Base-by-base conservation (phyloP, 1,284 basidiomycete species). In the Ustilago bromivora region DNA sequence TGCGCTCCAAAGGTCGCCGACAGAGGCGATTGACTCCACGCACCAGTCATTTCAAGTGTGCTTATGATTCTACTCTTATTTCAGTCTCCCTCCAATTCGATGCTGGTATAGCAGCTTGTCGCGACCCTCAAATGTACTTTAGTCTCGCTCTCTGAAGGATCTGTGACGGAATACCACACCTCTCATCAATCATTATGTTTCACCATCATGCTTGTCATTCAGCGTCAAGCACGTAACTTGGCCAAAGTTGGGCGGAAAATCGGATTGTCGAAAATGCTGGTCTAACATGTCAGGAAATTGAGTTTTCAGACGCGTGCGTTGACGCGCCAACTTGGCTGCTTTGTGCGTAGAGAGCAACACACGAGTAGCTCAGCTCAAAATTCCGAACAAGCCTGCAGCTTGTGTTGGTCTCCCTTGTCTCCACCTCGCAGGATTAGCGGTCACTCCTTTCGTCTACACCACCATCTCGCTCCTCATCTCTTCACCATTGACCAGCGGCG, bases 261-360 rank as follows among this genome's bases (percentile, higher is more conserved):
- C 31, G 36, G 35, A 36, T 54, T 11, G 49, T 19, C 46, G 46
- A 47, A 17, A 52, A 31, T 52, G 28, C 17, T 15, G 31, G 52
- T 41, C n/a, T 38, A 38, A 56, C 55, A 56, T 6, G 6, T 15
- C 23, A 12, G n/a, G 9, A 35, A 15, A 5, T 31, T 23, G 9
- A 38, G 3, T 3, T 4, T 41, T 19, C 3, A 13, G 23, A 41
- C 32, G 38, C 58, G 58, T 38, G 58, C 36, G 58, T 61, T 53
- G 58, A 61, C 58, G 58, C 58, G 58, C 57, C 46, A 13, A 15
- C 40, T 13, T 41, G 11, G 40, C 40, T 17, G 10, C 13, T 11
- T 47, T 35, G 38, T 34, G 58, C 49, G 23, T 40, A 15, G 58
- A 61, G 58, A 61, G 58, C 58, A 61, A 61, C 58, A 61, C 58